Evolutionary conservation across 495 filamentous ascomycete species (phyloP).

Genomic region (Talaromyces liani): DNA sequence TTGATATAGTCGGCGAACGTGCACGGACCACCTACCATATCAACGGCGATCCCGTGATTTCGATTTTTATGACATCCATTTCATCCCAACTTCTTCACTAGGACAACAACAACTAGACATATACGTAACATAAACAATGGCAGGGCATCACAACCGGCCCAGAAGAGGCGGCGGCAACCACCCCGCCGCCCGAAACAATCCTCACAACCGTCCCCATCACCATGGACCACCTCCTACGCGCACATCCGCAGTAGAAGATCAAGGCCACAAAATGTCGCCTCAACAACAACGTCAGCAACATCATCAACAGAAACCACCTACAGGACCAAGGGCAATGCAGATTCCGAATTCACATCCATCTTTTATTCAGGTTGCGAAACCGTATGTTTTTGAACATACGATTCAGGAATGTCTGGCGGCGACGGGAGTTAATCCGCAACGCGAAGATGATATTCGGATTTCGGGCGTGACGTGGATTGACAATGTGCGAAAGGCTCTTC

Average conservation of each 20-base stretch:
- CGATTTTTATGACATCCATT: neutral
- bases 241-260: neutral
- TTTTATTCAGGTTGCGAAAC: slow-evolving; percentile 62
- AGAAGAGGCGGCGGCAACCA: neutral
- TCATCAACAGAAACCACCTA: neutral
- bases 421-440: slow-evolving; percentile 46
- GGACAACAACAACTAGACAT: neutral
- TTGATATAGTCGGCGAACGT: neutral
- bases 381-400: slow-evolving; percentile 58
- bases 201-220: neutral
- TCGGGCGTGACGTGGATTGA: slow-evolving; percentile 79
- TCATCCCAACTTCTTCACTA: neutral
- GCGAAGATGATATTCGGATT: slow-evolving; percentile 63
- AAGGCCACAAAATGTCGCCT: neutral
- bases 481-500: slow-evolving; percentile 60
- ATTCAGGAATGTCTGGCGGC: slow-evolving; percentile 50
- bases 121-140: neutral
- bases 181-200: neutral
- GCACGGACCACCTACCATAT: neutral
- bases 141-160: neutral
- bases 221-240: slow-evolving; percentile 1
- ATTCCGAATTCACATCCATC: slow-evolving; percentile 56
- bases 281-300: neutral
- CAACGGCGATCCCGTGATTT: neutral
- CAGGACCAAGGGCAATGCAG: slow-evolving; percentile 7